A percentile compares a stretch with the other conserved stretches of the same genome.
phyloP scores from a whole-genome alignment of 805 yeast species.

The Isabelozyma heimii region DNA sequence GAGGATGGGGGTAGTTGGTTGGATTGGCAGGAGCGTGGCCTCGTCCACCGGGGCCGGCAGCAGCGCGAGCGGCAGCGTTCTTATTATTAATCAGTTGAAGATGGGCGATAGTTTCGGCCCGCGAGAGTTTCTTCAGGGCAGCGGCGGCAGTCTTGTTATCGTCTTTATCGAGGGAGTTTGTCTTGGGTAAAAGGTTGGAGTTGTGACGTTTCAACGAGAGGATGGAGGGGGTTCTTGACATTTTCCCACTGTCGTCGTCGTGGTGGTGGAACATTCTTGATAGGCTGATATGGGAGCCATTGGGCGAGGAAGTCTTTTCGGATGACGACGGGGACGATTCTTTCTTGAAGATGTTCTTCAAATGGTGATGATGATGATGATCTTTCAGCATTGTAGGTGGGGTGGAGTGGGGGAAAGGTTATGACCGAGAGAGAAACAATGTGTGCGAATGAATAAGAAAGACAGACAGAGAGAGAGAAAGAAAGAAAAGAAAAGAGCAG shows the following conservation, averaged over 20 bases:
- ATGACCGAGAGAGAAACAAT: not conserved
- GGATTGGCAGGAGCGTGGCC: slow-evolving; percentile 3
- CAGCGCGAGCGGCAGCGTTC: slow-evolving; percentile 17
- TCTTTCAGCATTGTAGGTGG: slow-evolving; percentile 5
- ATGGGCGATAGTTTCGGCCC: slow-evolving; percentile 38
- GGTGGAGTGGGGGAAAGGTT: not conserved
- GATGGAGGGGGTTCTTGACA: slow-evolving; percentile 15
- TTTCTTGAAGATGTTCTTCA: slow-evolving; percentile 18
- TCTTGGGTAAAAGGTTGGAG: slow-evolving; percentile 6
- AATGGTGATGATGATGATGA: slow-evolving; percentile 13
- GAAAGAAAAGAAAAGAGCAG: not conserved
- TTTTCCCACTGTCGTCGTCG: slow-evolving; percentile 2
- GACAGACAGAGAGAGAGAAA: not conserved
- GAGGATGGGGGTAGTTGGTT: slow-evolving; percentile 10
- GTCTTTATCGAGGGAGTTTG: slow-evolving; percentile 3
- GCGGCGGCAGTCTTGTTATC: slow-evolving; percentile 4
- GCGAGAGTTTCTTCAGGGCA: slow-evolving; percentile 12
- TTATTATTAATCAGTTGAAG: slow-evolving; percentile 29
- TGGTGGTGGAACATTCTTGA: slow-evolving; percentile 19
- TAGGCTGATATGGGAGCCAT: slow-evolving; percentile 12
- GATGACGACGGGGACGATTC: slow-evolving; percentile 10
- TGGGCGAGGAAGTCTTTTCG: slow-evolving; percentile 6
- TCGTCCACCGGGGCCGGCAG: slow-evolving; percentile 9
- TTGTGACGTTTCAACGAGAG: slow-evolving; percentile 17
- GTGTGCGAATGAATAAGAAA: not conserved